Percentiles rank a stretch among this genome's conserved stretches.
phyloP scores from a whole-genome alignment of 2,329 filamentous ascomycete species.

The Pseudopyrenochaeta lycopersici region DNA sequence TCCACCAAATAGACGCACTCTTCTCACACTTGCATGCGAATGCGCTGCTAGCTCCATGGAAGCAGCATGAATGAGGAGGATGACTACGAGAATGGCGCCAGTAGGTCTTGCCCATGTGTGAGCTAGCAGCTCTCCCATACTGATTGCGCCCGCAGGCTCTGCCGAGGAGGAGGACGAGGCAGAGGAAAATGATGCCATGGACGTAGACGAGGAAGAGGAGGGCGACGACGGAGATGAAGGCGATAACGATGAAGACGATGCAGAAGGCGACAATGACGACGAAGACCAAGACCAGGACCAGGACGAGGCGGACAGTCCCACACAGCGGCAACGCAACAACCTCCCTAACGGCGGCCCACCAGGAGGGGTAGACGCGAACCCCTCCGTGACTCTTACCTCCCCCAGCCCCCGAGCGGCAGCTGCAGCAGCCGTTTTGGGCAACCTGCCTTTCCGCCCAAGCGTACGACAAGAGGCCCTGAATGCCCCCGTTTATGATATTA shows the following conservation, averaged over 20 bases:
- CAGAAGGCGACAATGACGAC: slow-evolving; percentile 52
- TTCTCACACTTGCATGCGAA: neutral
- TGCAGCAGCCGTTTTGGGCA: slow-evolving; percentile 35
- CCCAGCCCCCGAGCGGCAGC: slow-evolving; percentile 53
- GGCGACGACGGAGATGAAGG: slow-evolving; percentile 54
- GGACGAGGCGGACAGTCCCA: slow-evolving; percentile 57
- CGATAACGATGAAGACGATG: slow-evolving; percentile 54
- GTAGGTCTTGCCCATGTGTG: slow-evolving; percentile 23
- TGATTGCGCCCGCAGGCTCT: slow-evolving; percentile 29
- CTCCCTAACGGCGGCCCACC: slow-evolving; percentile 40
- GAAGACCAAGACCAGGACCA: slow-evolving; percentile 54
- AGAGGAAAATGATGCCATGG: slow-evolving; percentile 50
- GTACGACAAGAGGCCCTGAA: slow-evolving; percentile 81
- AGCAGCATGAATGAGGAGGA: slow-evolving; percentile 56
- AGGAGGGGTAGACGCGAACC: slow-evolving; percentile 50
- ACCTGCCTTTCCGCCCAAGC: slow-evolving; percentile 63
- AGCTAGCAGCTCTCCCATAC: neutral
- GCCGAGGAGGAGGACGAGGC: slow-evolving; percentile 38
- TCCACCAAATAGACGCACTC: neutral
- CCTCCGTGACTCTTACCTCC: slow-evolving; percentile 59
- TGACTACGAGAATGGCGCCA: slow-evolving; percentile 54
- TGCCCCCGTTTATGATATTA: slow-evolving; percentile 88
- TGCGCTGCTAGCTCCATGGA: slow-evolving; percentile 17
- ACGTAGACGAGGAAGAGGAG: slow-evolving; percentile 42
- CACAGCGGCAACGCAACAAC: slow-evolving; percentile 42